Percentiles rank a stretch among this genome's conserved stretches.
Evolutionary conservation across 2,329 filamentous ascomycete genomes (phyloP).

Genomic region (Trematosphaeria pertusa): DNA sequence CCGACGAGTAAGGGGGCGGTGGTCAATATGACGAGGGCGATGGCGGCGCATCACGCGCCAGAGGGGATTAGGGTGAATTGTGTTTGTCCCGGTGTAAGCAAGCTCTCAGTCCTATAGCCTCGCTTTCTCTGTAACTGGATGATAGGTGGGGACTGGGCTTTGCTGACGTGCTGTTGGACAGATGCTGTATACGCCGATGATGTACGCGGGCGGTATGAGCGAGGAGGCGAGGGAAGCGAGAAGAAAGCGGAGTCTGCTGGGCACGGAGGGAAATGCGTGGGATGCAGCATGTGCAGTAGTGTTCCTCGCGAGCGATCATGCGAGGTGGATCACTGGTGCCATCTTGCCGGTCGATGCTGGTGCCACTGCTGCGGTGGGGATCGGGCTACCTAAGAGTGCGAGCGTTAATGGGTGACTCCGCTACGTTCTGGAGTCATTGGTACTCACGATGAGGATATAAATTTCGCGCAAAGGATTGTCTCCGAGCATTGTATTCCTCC

Average conservation of each 20-base stretch:
- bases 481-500: no score
- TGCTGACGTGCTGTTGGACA: conserved; percentile 1
- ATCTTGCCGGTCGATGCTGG: conserved; percentile 41
- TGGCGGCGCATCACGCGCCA: conserved; percentile 61
- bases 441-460: no score
- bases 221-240: conserved; percentile 58
- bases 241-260: conserved; percentile 58
- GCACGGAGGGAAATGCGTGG: conserved; percentile 63
- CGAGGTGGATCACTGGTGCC: conserved; percentile 58
- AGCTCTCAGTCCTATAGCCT: no score
- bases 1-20: conserved; percentile 62
- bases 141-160: no score
- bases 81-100: conserved; percentile 56
- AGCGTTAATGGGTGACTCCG: conserved; percentile 36
- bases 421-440: no score
- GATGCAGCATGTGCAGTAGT: conserved; percentile 60
- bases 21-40: conserved; percentile 63
- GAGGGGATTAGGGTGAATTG: conserved; percentile 63
- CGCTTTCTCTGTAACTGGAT: neutral
- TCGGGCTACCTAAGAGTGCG: conserved; percentile 30
- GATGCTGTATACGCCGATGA: conserved; percentile 65
- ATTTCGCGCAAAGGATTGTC: no score
- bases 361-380: conserved; percentile 35
- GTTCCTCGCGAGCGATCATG: conserved; percentile 61
- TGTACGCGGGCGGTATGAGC: conserved; percentile 59